A percentile compares a stretch with the other conserved stretches of the same genome.
Conservation (phyloP, 148 eudicot genomes). For the Talinum fruticosum region DNA sequence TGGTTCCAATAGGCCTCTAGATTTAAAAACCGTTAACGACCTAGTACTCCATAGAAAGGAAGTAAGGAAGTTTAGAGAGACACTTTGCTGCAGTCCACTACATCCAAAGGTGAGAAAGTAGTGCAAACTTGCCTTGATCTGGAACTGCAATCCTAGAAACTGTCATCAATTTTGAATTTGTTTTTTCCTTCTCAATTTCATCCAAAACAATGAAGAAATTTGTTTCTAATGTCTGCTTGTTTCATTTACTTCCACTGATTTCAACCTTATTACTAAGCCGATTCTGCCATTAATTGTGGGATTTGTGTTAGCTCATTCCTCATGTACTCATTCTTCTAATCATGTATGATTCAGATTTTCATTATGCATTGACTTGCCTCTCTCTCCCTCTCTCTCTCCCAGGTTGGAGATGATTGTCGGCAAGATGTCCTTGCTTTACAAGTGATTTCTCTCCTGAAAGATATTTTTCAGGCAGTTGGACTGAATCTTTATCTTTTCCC, state of each 20-base stretch:
- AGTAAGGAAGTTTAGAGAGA: no score
- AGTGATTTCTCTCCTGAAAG: conserved; percentile 89
- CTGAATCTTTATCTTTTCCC: conserved; percentile 87
- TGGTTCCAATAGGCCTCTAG: no score
- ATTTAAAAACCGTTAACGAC: no score
- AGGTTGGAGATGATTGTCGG: conserved; percentile 99
- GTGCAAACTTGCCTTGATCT: no score
- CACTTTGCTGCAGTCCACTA: no score
- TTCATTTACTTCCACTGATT: neutral
- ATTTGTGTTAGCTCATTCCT: conserved; percentile 7
- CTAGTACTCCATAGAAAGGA: no score
- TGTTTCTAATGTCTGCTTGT: neutral
- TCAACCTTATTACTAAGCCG: neutral
- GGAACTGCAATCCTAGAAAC: neutral
- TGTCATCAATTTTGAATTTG: neutral
- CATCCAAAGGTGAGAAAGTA: no score
- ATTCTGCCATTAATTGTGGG: neutral
- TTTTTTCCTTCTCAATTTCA: neutral
- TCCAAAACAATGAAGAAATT: neutral
- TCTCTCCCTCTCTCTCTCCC: conserved; percentile 18
- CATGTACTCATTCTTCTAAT: neutral
- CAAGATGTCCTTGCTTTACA: conserved; percentile 99
- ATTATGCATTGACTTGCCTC: conserved; percentile 9
- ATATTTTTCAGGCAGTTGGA: conserved; percentile 81
- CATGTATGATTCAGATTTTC: neutral